Evolutionary conservation across 192 early-diverging fungal genomes (phyloP).

Genomic region (Coemansia sp.): DNA sequence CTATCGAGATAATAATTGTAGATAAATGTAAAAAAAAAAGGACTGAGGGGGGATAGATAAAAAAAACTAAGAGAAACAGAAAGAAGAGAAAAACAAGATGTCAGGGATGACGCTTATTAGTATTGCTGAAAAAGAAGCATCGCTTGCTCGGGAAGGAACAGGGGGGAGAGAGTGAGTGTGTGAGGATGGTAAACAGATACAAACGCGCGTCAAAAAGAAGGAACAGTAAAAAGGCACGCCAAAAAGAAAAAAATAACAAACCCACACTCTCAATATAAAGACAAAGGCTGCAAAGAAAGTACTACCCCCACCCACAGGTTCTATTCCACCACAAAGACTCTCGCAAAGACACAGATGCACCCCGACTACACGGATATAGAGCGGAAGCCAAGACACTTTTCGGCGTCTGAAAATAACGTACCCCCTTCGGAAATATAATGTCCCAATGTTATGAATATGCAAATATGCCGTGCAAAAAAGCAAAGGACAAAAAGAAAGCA

Average conservation of each 20-base stretch:
- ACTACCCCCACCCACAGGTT: too few relatives aligned
- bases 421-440: not conserved
- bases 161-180: too few relatives aligned
- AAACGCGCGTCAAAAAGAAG: conserved; percentile 8
- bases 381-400: not conserved
- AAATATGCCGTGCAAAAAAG: conserved; percentile 9
- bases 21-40: conserved; percentile 2
- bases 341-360: not conserved
- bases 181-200: not conserved
- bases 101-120: not conserved
- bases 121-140: not conserved
- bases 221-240: conserved; percentile 2
- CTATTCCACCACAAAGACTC: not conserved
- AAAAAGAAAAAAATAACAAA: too few relatives aligned
- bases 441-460: conserved; percentile 9
- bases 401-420: not conserved
- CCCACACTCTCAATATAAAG: not conserved
- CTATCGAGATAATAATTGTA: conserved; percentile 1
- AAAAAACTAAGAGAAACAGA: not conserved
- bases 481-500: not conserved
- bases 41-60: not conserved
- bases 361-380: not conserved
- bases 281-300: not conserved
- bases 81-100: not conserved
- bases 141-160: too few relatives aligned